phyloP scores from a whole-genome alignment of 768 basidiomycete genomes.

The Tulasnella sp. region DNA sequence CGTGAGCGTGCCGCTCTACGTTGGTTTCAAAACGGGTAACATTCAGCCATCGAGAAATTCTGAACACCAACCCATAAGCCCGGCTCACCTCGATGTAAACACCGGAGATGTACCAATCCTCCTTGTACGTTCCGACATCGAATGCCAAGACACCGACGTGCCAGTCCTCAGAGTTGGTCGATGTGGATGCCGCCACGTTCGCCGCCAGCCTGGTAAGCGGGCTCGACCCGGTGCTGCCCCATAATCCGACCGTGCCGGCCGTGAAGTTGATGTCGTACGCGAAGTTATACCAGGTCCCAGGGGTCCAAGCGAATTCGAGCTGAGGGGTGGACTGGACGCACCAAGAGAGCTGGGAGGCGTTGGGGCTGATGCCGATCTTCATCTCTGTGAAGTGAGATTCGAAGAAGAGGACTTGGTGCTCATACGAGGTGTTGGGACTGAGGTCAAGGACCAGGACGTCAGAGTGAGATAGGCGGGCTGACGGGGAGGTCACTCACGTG shows the following conservation, averaged over 20 bases:
- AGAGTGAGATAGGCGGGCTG: background rate
- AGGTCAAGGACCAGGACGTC: background rate
- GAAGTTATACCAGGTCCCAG: conserved; percentile 53
- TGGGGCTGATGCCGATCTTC: conserved; percentile 46
- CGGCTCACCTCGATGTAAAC: conserved; percentile 41
- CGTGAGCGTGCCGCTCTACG: conserved; percentile 3
- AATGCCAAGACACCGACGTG: conserved; percentile 50
- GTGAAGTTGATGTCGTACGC: conserved; percentile 57
- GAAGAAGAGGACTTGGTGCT: conserved; percentile 45
- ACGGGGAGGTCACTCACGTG: conserved; percentile 27
- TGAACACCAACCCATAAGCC: background rate
- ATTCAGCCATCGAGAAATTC: background rate
- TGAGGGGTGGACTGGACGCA: conserved; percentile 36
- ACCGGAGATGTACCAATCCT: conserved; percentile 50
- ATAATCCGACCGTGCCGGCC: conserved; percentile 43
- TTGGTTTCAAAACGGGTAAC: too few species aligned
- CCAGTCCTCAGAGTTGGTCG: conserved; percentile 27
- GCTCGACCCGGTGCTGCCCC: conserved; percentile 39
- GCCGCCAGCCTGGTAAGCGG: conserved; percentile 41
- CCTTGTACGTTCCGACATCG: conserved; percentile 28
- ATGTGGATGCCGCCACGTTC: conserved; percentile 39
- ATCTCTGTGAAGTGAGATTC: conserved; percentile 53
- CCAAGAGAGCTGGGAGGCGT: conserved; percentile 42
- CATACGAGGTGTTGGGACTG: conserved; percentile 35
- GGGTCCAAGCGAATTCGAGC: conserved; percentile 41